Base-by-base conservation (phyloP, 768 basidiomycete genomes). In the Kwoniella dendrophila region DNA sequence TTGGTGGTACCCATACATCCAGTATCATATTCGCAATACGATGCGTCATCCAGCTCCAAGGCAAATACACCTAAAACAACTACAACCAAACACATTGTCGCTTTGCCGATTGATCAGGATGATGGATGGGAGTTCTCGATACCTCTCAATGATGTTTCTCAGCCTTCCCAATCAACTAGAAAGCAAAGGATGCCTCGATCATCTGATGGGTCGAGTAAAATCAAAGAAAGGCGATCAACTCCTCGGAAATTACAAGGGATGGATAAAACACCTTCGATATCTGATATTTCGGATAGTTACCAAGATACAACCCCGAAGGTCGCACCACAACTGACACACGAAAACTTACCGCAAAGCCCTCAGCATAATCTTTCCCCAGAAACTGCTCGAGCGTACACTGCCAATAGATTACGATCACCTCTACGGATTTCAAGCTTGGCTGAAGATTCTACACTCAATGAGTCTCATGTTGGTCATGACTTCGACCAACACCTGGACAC, bases 101-200 rank as follows among this genome's bases (percentile, higher is more conserved):
- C n/a, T n/a, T n/a, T n/a, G n/a, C n/a, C n/a, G n/a, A n/a, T n/a
- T n/a, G n/a, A 43, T 43, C 41, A 43, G 18, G 41, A 14, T n/a
- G 20, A 14, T 2, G 40, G 22, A n/a, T 55, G 45, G 44, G 63
- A 65, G 12, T 38, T 49, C 6, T 36, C 52, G 1, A 33, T 56
- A 20, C 58, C 63, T 10, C 58, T 65, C 26, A 65, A 60, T 26
- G 63, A 65, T 27, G 4, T 60, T 8, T 55, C 57, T 4, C 34
- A 24, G 11, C 32, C 24, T 8, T 54, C 32, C 7, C 14, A 20
- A 3, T n/a, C 29, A 8, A n/a, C 11, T 1, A 56, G 22, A 26
- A 6, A 18, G 10, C 27, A n/a, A 34, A 11, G 16, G 14, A 30
- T 34, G 30, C 22, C 43, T 8, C 12, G 24, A 27, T 40, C 63